phyloP scores from a whole-genome alignment of 2,329 filamentous ascomycete genomes.

The Xylariomycetidae sp. region DNA sequence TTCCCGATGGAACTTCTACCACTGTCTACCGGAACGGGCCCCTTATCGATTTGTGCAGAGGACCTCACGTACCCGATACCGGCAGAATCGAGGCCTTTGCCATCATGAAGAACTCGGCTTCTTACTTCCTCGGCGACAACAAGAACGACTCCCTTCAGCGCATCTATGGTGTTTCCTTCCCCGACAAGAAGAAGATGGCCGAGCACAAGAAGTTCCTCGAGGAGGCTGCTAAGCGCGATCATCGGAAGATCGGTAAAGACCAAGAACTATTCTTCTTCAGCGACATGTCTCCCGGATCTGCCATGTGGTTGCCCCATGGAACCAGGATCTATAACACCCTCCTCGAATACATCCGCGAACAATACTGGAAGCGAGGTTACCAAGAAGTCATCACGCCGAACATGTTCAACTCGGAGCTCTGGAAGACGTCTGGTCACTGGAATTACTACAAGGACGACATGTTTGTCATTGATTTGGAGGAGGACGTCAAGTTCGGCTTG shows the following conservation, averaged over 20 bases:
- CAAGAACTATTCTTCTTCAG: constrained; percentile 98
- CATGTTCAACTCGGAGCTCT: constrained; percentile 90
- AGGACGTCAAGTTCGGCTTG: constrained; percentile 71
- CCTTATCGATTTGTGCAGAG: constrained; percentile 90
- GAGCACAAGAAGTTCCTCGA: constrained; percentile 94
- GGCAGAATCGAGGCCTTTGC: constrained; percentile 92
- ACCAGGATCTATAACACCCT: constrained; percentile 91
- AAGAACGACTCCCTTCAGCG: constrained; percentile 93
- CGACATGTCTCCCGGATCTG: constrained; percentile 85
- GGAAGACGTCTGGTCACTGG: constrained; percentile 96
- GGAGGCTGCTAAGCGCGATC: constrained; percentile 96
- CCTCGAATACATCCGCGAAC: constrained; percentile 71
- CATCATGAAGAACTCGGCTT: constrained; percentile 71
- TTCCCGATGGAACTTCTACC: constrained; percentile 81
- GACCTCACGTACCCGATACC: constrained; percentile 90
- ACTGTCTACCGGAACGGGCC: constrained; percentile 94
- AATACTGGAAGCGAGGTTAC: constrained; percentile 93
- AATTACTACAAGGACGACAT: constrained; percentile 82
- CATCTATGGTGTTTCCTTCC: constrained; percentile 92
- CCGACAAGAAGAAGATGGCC: constrained; percentile 90
- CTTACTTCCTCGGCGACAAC: constrained; percentile 92
- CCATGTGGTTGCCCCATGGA: constrained; percentile 89
- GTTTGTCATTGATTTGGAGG: constrained; percentile 60
- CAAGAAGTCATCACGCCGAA: constrained; percentile 94
- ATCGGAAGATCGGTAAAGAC: constrained; percentile 87